Base-by-base conservation (phyloP, 352 stramenopile genomes). In the Phytophthora meadii region DNA sequence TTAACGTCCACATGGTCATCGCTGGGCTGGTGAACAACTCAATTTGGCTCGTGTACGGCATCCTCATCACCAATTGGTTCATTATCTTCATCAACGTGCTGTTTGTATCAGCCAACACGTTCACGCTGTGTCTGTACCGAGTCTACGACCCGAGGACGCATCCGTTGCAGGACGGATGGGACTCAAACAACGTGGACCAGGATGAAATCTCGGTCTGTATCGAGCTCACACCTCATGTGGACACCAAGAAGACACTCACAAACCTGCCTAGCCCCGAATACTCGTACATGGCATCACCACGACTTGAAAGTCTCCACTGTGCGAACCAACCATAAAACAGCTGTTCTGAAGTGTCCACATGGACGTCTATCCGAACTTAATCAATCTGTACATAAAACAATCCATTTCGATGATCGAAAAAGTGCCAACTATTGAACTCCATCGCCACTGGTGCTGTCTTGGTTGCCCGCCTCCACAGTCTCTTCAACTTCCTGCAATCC, bases 1-100 rank as follows among this genome's bases (percentile, higher is more conserved):
- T 89, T 48, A 78, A 81, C 34, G 74, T 89, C 46, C 64, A 81
- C 48, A 79, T 89, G 66, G 72, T 84, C 12, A 40, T 81, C 39
- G 72, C 75, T 25, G 74, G 72, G 25, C 60, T 72, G 1, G 54
- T 76, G 45, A 89, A 84, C 68, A 85, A 81, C 56, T 59, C 28
- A 4, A 61, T 82, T 2, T 89, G 70, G 66, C 60, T 76, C 15
- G 49, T 61, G 40, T 79, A 79, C 47, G 67, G 70, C 8, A 15
- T 72, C 12, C 61, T 79, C 36, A 66, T 71, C 47, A 52, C 24
- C 22, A 81, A 81, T 49, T 69, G 66, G 60, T 81, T 81, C 65
- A 74, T 77, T 27, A 66, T 72, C 27, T 61, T 47, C 47, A 61
- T 69, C 51, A 76, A 74, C 53, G 51, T 80, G 12, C 37, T 80